Conservation (phyloP, 371 early-diverging fungal species). For the Mucor mucedo region DNA sequence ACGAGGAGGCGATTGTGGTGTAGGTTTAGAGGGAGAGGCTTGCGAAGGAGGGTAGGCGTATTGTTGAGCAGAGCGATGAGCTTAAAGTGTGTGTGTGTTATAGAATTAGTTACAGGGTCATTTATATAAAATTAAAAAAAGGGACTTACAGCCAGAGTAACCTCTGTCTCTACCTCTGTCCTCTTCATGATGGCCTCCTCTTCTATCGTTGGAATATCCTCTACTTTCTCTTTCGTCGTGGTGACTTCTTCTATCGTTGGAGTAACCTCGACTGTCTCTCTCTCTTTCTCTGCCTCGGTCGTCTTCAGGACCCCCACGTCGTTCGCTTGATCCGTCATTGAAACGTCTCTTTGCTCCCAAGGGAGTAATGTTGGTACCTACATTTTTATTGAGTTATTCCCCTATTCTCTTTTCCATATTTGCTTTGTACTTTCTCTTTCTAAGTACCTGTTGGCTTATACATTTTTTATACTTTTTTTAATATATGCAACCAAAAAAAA, state of each 20-base stretch:
- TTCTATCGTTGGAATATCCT: conserved; percentile 3
- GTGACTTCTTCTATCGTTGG: conserved; percentile 6
- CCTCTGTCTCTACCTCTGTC: neutral
- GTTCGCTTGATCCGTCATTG: conserved; percentile 24
- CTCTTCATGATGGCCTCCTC: neutral
- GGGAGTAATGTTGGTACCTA: conserved; percentile 48
- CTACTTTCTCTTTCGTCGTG: neutral
- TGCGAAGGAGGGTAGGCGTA: neutral
- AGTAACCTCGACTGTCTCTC: neutral
- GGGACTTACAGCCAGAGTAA: conserved; percentile 1
- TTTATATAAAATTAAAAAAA: neutral
- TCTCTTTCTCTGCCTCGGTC: conserved; percentile 2
- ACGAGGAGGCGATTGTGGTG: conserved; percentile 6
- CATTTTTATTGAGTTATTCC: too few relatives aligned
- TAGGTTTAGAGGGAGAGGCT: neutral
- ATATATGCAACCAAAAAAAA: neutral
- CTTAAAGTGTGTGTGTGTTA: neutral
- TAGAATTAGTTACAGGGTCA: neutral
- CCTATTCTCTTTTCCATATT: neutral
- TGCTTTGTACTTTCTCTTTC: neutral
- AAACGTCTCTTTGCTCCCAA: conserved; percentile 48
- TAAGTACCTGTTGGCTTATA: conserved; percentile 33
- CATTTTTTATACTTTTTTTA: conserved; percentile 8
- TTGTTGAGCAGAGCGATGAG: conserved; percentile 8
- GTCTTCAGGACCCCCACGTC: neutral